Evolutionary conservation across 495 filamentous ascomycete genomes (phyloP).

Genomic region (Venustampulla echinocandica): DNA sequence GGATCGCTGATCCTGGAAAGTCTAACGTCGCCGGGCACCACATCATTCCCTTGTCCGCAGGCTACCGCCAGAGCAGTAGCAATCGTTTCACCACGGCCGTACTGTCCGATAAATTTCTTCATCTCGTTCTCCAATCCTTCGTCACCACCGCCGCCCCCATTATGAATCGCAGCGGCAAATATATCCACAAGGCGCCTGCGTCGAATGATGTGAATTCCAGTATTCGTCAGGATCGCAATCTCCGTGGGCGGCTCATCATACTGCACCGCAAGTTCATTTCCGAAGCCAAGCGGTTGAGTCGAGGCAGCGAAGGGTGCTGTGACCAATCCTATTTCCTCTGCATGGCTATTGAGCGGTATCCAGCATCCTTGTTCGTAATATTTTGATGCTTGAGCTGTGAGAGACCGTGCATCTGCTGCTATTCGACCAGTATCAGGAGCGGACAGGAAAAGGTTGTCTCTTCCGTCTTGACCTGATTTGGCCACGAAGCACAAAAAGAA

Average conservation of each 20-base stretch:
- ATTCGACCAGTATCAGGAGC: constrained; percentile 81
- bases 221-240: constrained; percentile 84
- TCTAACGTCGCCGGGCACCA: constrained; percentile 57
- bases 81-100: constrained; percentile 78
- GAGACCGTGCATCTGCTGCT: constrained; percentile 45
- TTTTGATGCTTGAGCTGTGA: constrained; percentile 39
- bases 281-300: constrained; percentile 68
- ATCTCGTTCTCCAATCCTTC: constrained; percentile 74
- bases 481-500: constrained; percentile 79
- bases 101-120: constrained; percentile 69
- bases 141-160: constrained; percentile 58
- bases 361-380: constrained; percentile 67
- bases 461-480: constrained; percentile 39
- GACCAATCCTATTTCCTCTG: constrained; percentile 68
- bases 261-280: constrained; percentile 91
- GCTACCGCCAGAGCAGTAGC: constrained; percentile 93
- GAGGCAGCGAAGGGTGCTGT: constrained; percentile 60
- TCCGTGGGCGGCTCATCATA: constrained; percentile 75
- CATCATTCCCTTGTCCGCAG: constrained; percentile 80
- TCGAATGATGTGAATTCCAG: constrained; percentile 74
- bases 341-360: constrained; percentile 58
- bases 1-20: constrained; percentile 67
- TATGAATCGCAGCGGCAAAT: constrained; percentile 71
- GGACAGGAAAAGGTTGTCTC: constrained; percentile 71
- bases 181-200: constrained; percentile 84